These are phyloP conservation scores for Cicer cuneatum DNA, from an alignment of 306 rosid genomes.

Conservation along the genomic window DNA sequence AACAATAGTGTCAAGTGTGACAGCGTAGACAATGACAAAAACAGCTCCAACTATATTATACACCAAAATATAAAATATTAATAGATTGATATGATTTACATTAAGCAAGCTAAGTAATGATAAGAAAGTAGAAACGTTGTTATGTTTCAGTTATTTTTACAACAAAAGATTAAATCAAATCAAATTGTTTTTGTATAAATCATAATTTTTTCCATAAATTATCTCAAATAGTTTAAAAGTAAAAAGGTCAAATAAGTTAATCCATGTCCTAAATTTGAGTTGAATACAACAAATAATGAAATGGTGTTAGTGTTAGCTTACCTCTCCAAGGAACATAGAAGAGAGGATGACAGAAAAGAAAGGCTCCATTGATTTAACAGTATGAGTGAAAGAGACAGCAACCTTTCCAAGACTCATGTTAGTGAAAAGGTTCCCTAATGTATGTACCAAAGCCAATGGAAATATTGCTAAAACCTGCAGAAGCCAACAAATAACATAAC, in stretches of 20 bases:
- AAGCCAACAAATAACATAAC: not conserved
- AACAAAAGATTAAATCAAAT: too few species aligned
- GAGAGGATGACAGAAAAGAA: constrained; percentile 91
- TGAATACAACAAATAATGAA: not conserved
- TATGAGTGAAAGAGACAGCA: constrained; percentile 96
- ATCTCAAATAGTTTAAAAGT: too few species aligned
- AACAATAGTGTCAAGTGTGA: not conserved
- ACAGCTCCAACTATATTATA: not conserved
- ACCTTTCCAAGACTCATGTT: constrained; percentile 98
- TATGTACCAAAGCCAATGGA: constrained; percentile 85
- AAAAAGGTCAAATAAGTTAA: too few species aligned
- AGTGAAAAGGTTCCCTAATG: constrained; percentile 87
- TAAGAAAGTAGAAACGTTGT: not conserved
- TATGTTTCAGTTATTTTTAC: too few species aligned
- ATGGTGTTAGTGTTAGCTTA: constrained; percentile 26
- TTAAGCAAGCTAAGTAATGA: constrained; percentile 3
- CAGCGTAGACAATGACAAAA: not conserved
- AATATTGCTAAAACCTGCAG: constrained; percentile 77
- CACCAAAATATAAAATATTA: not conserved
- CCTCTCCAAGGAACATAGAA: constrained; percentile 96
- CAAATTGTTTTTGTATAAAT: too few species aligned
- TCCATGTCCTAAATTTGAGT: not conserved
- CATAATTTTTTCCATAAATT: too few species aligned
- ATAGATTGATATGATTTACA: not conserved
- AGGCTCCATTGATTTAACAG: constrained; percentile 94